Conservation (phyloP, 345 rosid genomes). For the Brassica juncea region DNA sequence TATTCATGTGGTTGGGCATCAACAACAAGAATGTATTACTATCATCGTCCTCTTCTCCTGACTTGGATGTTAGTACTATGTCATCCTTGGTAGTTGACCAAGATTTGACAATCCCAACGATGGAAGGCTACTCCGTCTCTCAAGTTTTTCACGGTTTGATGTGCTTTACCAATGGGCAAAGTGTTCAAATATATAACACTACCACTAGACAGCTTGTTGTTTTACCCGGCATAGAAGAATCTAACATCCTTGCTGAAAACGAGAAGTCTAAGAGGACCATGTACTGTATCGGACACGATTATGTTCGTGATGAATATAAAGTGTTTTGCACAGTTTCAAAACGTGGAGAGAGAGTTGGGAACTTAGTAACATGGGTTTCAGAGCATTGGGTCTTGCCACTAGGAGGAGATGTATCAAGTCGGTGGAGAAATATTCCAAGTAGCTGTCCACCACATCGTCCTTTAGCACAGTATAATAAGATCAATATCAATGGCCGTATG, state of each 20-base stretch:
- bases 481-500: constrained; percentile 2
- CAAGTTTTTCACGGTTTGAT: too few species aligned
- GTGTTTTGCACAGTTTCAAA: too few species aligned
- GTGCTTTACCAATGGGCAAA: too few species aligned
- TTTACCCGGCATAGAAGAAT: constrained; percentile 17
- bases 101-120: constrained; percentile 7
- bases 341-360: too few species aligned
- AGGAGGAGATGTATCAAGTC: too few species aligned
- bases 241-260: not conserved
- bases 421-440: not conserved
- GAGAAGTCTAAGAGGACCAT: not conserved
- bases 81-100: not conserved
- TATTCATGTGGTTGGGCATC: not conserved
- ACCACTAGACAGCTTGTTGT: not conserved
- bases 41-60: not conserved
- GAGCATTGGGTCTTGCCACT: too few species aligned
- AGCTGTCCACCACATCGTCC: not conserved
- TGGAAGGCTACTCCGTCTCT: not conserved
- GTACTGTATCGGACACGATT: constrained; percentile 1
- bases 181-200: too few species aligned
- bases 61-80: not conserved
- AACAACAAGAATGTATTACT: not conserved
- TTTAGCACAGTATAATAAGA: not conserved
- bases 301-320: constrained; percentile 15
- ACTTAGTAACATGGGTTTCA: too few species aligned